Base-by-base conservation (phyloP, 208 protist genomes). In the Trypanosoma vivax region DNA sequence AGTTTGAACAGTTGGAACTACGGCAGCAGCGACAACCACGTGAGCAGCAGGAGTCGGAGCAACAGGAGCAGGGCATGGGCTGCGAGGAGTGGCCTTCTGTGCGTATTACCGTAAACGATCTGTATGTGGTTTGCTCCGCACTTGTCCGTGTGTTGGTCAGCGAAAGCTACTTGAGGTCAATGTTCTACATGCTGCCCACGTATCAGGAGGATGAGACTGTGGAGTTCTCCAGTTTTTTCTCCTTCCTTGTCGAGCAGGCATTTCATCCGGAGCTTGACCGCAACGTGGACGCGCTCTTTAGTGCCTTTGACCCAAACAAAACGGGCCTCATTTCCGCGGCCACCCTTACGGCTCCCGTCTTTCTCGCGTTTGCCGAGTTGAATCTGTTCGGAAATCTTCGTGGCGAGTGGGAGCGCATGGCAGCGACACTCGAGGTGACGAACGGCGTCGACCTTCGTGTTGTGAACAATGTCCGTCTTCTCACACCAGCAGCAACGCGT, bases 331-430 rank as follows among this genome's bases (percentile, higher is more conserved):
- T 91, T 7, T 72, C 79, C 1, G 40, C 65, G 10, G 73, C 79
- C 39, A 70, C 62, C 38, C 52, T 91, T 23, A 64, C 65, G 16
- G 53, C 73, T 10, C 35, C 51, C 14, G 70, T 82, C 9, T 4
- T 91, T 13, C 9, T 19, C 18, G 79, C 76, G 7, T 91, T 79
- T 76, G 76, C 83, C 3, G 66, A 76, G 47, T 45, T 73, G 31
- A 71, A 73, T 64, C 74, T 79, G 2, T 91, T 84, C 50, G 83
- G 83, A 11, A 78, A 71, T 16, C 45, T 88, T 37, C 76, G 83
- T 1, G 70, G 72, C 10, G 68, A 83, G 35, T 91, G 83, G 83
- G 55, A 68, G 10, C 68, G 70, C 19, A 72, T 91, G 49, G 64
- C 73, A 0, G 59, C 62, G 0, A 66, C 75, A 4, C 50, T 91